Evolutionary conservation across 306 rosid genomes (phyloP).

Genomic region (Cucurbita ficifolia): DNA sequence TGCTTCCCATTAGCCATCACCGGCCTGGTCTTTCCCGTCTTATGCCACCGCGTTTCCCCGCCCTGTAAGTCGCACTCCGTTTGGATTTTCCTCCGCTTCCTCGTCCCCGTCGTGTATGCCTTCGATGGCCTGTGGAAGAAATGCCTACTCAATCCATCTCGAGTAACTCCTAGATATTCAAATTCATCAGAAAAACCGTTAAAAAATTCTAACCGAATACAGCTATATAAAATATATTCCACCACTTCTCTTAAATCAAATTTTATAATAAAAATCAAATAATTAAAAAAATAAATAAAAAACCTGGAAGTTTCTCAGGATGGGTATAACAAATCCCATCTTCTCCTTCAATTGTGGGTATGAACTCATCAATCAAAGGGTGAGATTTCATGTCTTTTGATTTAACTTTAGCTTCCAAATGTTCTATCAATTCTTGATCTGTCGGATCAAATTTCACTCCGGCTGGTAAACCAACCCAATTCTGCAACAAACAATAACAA

Average conservation of each 20-base stretch:
- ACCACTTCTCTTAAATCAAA: no score
- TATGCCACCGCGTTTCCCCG: conserved; percentile 96
- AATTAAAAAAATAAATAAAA: not conserved
- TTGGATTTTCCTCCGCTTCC: conserved; percentile 87
- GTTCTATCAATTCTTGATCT: conserved; percentile 95
- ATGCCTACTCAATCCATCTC: conserved; percentile 90
- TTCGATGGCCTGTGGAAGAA: conserved; percentile 94
- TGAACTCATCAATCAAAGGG: conserved; percentile 95
- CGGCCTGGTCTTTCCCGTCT: conserved; percentile 88
- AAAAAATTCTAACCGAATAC: no score
- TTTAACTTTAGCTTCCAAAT: conserved; percentile 92
- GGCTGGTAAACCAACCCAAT: conserved; percentile 97
- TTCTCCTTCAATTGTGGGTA: conserved; percentile 94
- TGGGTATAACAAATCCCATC: conserved; percentile 99
- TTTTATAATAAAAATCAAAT: no score
- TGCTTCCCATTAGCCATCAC: conserved; percentile 79
- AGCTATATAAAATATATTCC: no score
- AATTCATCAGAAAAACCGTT: conserved; percentile 22
- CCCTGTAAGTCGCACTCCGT: conserved; percentile 67
- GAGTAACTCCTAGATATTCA: conserved; percentile 48
- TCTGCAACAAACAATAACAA: conserved; percentile 23
- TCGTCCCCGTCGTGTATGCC: conserved; percentile 97
- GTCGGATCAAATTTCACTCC: conserved; percentile 99
- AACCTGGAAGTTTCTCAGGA: conserved; percentile 98
- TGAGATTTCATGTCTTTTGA: conserved; percentile 71